Conservation (phyloP, 306 rosid species). For the Casuarina equisetifolia region DNA sequence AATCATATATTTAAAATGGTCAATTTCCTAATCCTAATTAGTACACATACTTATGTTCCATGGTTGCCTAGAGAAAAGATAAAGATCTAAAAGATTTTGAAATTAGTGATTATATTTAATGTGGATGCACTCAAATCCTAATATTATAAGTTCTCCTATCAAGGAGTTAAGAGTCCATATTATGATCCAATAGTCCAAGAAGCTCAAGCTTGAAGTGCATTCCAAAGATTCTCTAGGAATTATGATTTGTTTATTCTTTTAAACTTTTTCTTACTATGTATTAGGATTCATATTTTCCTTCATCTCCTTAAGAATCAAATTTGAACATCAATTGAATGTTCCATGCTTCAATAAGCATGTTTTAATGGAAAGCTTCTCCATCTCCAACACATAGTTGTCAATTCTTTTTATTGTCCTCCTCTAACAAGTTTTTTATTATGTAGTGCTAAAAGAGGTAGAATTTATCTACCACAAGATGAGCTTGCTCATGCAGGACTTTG, state of each 20-base stretch:
- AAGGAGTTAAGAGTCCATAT: no score
- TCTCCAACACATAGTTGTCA: neutral
- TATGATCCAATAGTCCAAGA: no score
- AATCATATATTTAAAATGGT: neutral
- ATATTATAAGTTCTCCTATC: no score
- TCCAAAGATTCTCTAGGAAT: neutral
- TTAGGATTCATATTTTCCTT: neutral
- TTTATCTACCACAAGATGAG: slow-evolving; percentile 67
- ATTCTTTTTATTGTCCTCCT: slow-evolving; percentile 14
- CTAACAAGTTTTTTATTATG: slow-evolving; percentile 13
- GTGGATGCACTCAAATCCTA: no score
- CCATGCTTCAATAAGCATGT: neutral
- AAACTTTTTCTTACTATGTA: neutral
- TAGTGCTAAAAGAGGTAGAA: slow-evolving; percentile 62
- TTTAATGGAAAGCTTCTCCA: neutral
- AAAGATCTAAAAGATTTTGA: no score
- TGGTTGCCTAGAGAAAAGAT: neutral
- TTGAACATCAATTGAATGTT: neutral
- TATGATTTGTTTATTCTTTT: neutral
- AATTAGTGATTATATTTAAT: no score
- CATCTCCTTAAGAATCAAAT: slow-evolving; percentile 11
- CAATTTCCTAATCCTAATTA: neutral
- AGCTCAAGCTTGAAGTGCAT: neutral
- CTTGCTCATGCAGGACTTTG: slow-evolving; percentile 59
- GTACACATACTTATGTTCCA: neutral